Conservation (phyloP, 192 early-diverging fungal genomes). For the Backusella liffmaniae region DNA sequence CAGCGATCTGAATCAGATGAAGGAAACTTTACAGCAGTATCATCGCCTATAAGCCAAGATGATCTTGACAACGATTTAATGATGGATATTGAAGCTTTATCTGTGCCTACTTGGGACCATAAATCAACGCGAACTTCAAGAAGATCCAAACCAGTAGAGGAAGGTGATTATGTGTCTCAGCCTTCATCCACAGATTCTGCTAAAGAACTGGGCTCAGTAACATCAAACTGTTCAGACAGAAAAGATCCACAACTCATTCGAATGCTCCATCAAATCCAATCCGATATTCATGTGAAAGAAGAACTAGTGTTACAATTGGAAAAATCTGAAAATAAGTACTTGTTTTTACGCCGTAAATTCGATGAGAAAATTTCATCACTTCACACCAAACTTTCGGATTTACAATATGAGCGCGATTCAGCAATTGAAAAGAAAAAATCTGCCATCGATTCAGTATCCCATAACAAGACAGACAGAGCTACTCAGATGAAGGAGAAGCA, state of each 20-base stretch:
- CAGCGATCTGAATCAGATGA: constrained; percentile 24
- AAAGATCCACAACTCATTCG: constrained; percentile 36
- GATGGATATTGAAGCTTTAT: constrained; percentile 23
- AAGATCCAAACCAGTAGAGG: not conserved
- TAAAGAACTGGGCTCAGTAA: not conserved
- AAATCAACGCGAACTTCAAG: not conserved
- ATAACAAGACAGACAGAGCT: not conserved
- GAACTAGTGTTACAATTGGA: constrained; percentile 58
- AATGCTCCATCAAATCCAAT: constrained; percentile 61
- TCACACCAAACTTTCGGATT: constrained; percentile 50
- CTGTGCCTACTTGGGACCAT: constrained; percentile 32
- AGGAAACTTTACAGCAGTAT: constrained; percentile 24
- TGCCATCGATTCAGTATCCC: not conserved
- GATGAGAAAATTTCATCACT: constrained; percentile 65
- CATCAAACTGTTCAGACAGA: not conserved
- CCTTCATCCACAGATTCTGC: constrained; percentile 10
- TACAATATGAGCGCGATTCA: constrained; percentile 63
- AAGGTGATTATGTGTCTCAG: not conserved
- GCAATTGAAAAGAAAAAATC: constrained; percentile 42
- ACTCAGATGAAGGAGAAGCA: constrained; percentile 28
- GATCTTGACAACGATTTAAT: constrained; percentile 15
- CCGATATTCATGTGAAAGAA: constrained; percentile 58
- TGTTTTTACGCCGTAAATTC: constrained; percentile 58
- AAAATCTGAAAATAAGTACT: constrained; percentile 54
- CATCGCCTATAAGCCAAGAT: constrained; percentile 2